phyloP scores from a whole-genome alignment of 1,284 basidiomycete genomes.

The Apiotrichum domesticum region DNA sequence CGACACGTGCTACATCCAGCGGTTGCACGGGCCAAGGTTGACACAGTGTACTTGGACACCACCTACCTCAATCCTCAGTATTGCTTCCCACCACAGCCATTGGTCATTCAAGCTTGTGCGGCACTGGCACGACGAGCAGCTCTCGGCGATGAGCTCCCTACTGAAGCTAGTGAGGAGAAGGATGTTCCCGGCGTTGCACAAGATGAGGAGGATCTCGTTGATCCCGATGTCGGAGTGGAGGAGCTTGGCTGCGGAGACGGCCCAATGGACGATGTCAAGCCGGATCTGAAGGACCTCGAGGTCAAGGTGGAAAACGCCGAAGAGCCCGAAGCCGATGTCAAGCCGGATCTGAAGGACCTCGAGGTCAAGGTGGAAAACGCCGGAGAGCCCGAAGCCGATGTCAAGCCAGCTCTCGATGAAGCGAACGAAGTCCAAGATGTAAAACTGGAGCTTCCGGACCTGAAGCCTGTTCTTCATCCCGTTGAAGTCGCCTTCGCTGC shows the following conservation, averaged over 20 bases:
- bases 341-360: conserved; percentile 2
- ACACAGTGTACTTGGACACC: conserved; percentile 90
- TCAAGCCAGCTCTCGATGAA: conserved; percentile 8
- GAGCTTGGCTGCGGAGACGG: conserved; percentile 9
- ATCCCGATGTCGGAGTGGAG: conserved; percentile 23
- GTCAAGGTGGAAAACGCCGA: conserved; percentile 19
- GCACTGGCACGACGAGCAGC: conserved; percentile 55
- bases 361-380: neutral
- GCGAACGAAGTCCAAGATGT: neutral
- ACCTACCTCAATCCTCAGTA: conserved; percentile 94
- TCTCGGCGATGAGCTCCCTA: neutral
- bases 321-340: conserved; percentile 31
- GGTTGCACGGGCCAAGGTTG: conserved; percentile 69
- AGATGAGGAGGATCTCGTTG: conserved; percentile 40
- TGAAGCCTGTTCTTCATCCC: conserved; percentile 1
- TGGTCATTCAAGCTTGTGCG: conserved; percentile 86
- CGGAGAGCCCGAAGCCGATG: neutral
- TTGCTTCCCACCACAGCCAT: conserved; percentile 87
- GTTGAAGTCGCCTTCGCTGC: conserved; percentile 3
- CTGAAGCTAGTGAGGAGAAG: neutral
- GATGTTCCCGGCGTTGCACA: neutral
- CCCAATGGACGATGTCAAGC: conserved; percentile 25
- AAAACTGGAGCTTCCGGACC: conserved; percentile 1
- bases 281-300: conserved; percentile 40
- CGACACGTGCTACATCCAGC: conserved; percentile 74